Percentiles rank a stretch among this genome's conserved stretches.
These are phyloP conservation scores for Hemileccinum rubropunctum DNA, from an alignment of 768 basidiomycete genomes.

Conservation along the genomic window DNA sequence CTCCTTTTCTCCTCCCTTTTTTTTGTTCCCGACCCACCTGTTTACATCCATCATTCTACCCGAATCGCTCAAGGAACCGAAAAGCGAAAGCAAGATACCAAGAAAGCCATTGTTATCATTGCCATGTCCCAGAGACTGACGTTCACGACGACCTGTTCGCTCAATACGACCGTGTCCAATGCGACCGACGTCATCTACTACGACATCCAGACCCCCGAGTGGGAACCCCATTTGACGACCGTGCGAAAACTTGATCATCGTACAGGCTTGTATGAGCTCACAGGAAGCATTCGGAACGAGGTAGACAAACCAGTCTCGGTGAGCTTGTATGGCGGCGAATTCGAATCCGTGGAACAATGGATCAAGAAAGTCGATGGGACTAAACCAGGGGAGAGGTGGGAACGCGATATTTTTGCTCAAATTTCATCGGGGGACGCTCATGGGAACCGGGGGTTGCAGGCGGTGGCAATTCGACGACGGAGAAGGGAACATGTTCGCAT, in stretches of 20 bases:
- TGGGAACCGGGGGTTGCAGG: constrained; percentile 5
- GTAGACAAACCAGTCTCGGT: constrained; percentile 29
- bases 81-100: neutral
- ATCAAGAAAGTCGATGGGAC: constrained; percentile 23
- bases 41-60: too few relatives aligned
- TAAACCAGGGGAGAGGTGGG: constrained; percentile 14
- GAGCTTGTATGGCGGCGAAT: constrained; percentile 26
- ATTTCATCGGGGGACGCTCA: neutral
- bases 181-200: constrained; percentile 38
- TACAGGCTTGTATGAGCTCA: constrained; percentile 28
- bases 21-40: too few relatives aligned
- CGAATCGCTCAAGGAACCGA: too few relatives aligned
- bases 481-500: constrained; percentile 21
- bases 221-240: constrained; percentile 35
- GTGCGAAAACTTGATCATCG: constrained; percentile 32
- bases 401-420: neutral
- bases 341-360: constrained; percentile 30
- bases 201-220: constrained; percentile 39
- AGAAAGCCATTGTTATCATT: neutral
- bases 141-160: constrained; percentile 38
- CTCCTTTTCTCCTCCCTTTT: too few relatives aligned
- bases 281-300: constrained; percentile 34
- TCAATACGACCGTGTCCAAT: constrained; percentile 38
- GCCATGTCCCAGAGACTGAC: constrained; percentile 31
- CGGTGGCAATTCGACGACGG: constrained; percentile 25